A percentile compares a stretch with the other conserved stretches of the same genome.
These are phyloP conservation scores for Dictyostelium capitatum DNA, from an alignment of 78 protist genomes.

Conservation along the genomic window DNA sequence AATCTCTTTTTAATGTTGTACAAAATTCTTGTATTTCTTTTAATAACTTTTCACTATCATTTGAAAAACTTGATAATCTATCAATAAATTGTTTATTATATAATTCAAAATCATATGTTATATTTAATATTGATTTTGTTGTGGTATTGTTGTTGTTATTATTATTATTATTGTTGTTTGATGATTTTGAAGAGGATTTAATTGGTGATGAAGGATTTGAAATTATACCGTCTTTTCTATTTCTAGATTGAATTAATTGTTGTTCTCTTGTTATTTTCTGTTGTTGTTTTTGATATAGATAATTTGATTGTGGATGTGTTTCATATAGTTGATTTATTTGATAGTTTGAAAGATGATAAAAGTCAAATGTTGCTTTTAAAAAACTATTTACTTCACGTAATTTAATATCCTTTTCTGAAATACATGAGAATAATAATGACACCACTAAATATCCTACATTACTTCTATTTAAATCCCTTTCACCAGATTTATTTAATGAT, in stretches of 20 bases:
- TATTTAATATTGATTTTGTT: not conserved
- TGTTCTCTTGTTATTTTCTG: constrained; percentile 17
- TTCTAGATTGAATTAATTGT: not conserved
- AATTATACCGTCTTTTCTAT: not conserved
- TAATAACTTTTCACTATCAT: not conserved
- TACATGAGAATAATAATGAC: constrained; percentile 40
- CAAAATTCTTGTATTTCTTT: not conserved
- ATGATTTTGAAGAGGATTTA: not conserved
- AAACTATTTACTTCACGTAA: not conserved
- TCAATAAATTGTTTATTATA: constrained; percentile 54
- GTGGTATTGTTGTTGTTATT: constrained; percentile 10
- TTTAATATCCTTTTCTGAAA: not conserved
- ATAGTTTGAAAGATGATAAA: constrained; percentile 43
- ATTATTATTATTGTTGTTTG: not conserved
- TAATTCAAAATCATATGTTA: constrained; percentile 29
- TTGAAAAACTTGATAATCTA: constrained; percentile 2
- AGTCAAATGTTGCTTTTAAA: constrained; percentile 27
- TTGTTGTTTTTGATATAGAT: not conserved
- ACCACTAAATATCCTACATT: constrained; percentile 7
- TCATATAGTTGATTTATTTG: constrained; percentile 63
- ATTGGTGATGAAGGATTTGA: not conserved
- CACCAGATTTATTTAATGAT: not conserved
- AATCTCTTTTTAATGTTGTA: not conserved
- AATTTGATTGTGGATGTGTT: constrained; percentile 33
- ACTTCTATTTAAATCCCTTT: not conserved